These are phyloP conservation scores for Penicillium parvum DNA, from an alignment of 495 filamentous ascomycete species.

Conservation along the genomic window DNA sequence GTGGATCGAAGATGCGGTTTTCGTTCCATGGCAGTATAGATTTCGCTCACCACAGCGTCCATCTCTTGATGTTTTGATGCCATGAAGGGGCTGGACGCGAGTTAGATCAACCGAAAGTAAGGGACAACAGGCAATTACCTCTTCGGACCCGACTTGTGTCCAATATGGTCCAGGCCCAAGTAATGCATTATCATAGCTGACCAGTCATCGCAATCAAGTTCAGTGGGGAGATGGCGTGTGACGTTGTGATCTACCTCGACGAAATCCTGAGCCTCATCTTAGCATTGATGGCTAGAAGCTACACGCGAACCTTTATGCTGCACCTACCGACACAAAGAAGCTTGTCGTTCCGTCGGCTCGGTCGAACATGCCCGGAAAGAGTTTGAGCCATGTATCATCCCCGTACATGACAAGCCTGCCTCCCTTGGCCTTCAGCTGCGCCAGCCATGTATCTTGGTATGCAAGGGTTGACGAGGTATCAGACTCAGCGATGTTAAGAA, in stretches of 20 bases:
- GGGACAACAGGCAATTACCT: constrained; percentile 46
- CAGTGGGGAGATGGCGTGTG: constrained; percentile 77
- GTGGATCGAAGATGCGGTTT: constrained; percentile 68
- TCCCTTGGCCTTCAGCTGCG: constrained; percentile 75
- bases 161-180: constrained; percentile 94
- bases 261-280: too few species aligned
- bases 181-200: constrained; percentile 93
- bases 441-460: constrained; percentile 90
- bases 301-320: constrained; percentile 8
- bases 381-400: constrained; percentile 96
- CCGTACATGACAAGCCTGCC: constrained; percentile 91
- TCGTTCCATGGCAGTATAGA: constrained; percentile 71
- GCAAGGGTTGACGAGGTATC: constrained; percentile 84
- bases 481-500: constrained; percentile 92
- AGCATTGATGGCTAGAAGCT: constrained; percentile 4
- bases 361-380: constrained; percentile 85
- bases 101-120: constrained; percentile 8
- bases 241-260: constrained; percentile 98
- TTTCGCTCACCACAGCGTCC: constrained; percentile 72
- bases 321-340: constrained; percentile 93
- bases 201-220: constrained; percentile 79
- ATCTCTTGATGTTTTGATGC: constrained; percentile 89
- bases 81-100: constrained; percentile 69
- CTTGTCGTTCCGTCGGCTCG: constrained; percentile 89
- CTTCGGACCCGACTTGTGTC: constrained; percentile 89